Evolutionary conservation across 352 stramenopile species (phyloP).

Genomic region (Plasmopara halstedii): DNA sequence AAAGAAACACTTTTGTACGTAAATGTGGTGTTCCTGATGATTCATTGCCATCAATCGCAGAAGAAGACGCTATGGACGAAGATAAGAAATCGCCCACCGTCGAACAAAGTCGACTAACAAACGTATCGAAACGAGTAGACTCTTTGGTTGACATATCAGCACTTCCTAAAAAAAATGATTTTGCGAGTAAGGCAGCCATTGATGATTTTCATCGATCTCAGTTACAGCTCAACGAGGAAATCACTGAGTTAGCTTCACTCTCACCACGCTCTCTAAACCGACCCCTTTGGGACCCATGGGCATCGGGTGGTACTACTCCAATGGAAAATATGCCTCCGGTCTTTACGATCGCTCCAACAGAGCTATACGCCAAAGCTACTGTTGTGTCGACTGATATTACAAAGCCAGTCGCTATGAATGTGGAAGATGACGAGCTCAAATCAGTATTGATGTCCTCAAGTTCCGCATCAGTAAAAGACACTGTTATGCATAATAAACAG

Average conservation of each 20-base stretch:
- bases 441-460: constrained; percentile 16
- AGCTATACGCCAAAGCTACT: constrained; percentile 2
- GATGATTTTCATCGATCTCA: neutral
- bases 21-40: neutral
- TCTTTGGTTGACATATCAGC: neutral
- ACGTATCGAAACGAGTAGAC: neutral
- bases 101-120: neutral
- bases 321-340: constrained; percentile 20
- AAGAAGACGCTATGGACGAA: constrained; percentile 1
- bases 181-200: neutral
- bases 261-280: constrained; percentile 15
- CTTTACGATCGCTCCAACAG: constrained; percentile 15
- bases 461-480: neutral
- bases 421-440: constrained; percentile 19
- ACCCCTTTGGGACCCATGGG: constrained; percentile 32
- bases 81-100: neutral
- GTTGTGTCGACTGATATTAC: neutral
- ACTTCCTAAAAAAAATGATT: constrained; percentile 1
- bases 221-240: constrained; percentile 4
- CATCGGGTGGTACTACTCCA: constrained; percentile 19
- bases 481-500: neutral
- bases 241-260: constrained; percentile 1
- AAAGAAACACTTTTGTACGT: neutral
- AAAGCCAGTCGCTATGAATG: neutral
- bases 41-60: neutral